Evolutionary conservation across 2,329 filamentous ascomycete genomes (phyloP), one percentile per base, ranked within the genome.

Genomic region (Davidsoniella eucalypti): DNA sequence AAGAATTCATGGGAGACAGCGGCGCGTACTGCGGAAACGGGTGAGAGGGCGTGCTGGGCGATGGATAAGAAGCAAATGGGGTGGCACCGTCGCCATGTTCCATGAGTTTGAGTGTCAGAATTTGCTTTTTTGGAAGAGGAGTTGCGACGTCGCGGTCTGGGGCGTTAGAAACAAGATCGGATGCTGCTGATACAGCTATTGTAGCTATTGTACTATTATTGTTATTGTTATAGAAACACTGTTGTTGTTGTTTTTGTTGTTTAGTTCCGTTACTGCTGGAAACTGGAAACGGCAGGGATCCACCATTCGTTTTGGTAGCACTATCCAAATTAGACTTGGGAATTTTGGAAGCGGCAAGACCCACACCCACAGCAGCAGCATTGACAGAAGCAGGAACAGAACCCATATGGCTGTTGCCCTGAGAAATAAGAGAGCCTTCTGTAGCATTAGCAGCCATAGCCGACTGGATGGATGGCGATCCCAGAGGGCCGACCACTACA

Each of bases 321-420:
- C 16, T 39, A 9, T 38, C 37, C 44, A 47, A 38, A 33, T 47
- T 37, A 47, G 29, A n/a, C 14, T 38, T 38, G 25, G 29, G 8
- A 21, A 38, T 38, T 38, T 47, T 47, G 37, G 44, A 37, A 38
- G 44, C 44, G 44, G 44, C 37, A 38, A 38, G 44, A 14, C 44
- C 29, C 44, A 47, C 44, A 18, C 44, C 29, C 44, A 47, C 44
- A 18, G 44, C 14, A 47, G 33, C 29, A 47, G 33, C 29, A 38
- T 47, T 47, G 44, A 39, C 44, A 47, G 44, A 47, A 38, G 44
- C 33, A 47, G 44, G 36, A 47, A 38, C 44, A 47, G 44, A 23
- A 36, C 21, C 33, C 18, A 37, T 38, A 9, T 9, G 7, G 7
- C 26, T 38, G 5, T 9, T 33, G 2, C 26, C 26, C 26, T 33